Evolutionary conservation across 176 grass and related monocot genomes (phyloP), one percentile per base, ranked within the genome.

Genomic region (Secale cereale): DNA sequence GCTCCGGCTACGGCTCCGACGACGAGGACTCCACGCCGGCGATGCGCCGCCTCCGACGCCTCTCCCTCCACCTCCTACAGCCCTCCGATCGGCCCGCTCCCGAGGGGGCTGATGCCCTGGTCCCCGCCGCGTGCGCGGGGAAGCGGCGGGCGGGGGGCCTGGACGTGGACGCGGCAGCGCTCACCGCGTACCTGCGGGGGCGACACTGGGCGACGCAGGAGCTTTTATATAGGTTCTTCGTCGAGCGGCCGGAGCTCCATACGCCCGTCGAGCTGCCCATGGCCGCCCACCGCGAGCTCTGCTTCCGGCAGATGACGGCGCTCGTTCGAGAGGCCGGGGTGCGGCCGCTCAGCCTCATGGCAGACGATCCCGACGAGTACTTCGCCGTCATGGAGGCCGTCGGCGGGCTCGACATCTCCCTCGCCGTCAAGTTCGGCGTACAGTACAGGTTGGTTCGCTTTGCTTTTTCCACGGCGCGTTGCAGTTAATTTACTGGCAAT

Each of bases 371-470:
- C 1, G 77, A 85, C 0, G 84, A 82, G 54, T 96, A 99, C 85
- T 99, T 99, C 81, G 91, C 94, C 39, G 72, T 99, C 83, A 81
- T 85, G n/a, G 97, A 99, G 88, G 97, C 97, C 10, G 85, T 63
- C 11, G 97, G 97, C 26, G 93, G 86, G 6, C 75, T 92, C 52
- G 97, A 99, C 89, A 96, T 99, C 79, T 96, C 97, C 7, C 84
- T 99, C 66, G 97, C 82, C 73, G 85, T 99, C 90, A 96, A 96
- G 85, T 23, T 96, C 39, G 97, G 97, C 27, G 97, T 99, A 39
- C 97, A 99, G 86, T 99, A 91, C 91, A 99, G 97, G 97, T 98
- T 27, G 2, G 30, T 13, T 36, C 23, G 3, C 45, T 10, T 3
- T 31, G 13, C 69, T 8, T 82, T 56, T 27, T 82, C 56, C 22